Conservation (phyloP, 108 stramenopile genomes). For the Fragilaria crotonensis region DNA sequence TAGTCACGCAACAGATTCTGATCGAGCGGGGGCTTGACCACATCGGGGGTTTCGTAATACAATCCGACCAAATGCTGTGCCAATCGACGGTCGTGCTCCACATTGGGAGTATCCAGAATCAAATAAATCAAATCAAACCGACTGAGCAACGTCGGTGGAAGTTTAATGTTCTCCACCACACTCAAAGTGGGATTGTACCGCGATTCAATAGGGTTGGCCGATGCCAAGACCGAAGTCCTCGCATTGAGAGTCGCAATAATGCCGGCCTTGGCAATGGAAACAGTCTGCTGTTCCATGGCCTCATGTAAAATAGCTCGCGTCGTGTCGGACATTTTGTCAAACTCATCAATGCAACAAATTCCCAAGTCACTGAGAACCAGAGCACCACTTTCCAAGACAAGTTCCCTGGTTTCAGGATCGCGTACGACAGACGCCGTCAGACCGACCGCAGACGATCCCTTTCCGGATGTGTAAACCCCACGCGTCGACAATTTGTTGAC, state of each 20-base stretch:
- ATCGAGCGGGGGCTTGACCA: conserved; percentile 70
- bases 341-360: conserved; percentile 95
- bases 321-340: conserved; percentile 98
- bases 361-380: conserved; percentile 96
- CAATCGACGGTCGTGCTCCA: conserved; percentile 80
- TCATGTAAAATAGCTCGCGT: conserved; percentile 98
- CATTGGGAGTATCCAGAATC: conserved; percentile 89
- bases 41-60: conserved; percentile 79
- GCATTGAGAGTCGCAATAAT: conserved; percentile 98
- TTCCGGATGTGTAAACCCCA: conserved; percentile 98
- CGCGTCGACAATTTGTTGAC: conserved; percentile 95
- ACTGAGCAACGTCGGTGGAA: conserved; percentile 96
- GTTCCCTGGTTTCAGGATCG: conserved; percentile 96
- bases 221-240: conserved; percentile 94
- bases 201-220: conserved; percentile 96
- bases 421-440: conserved; percentile 97
- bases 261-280: conserved; percentile 97
- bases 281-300: conserved; percentile 99
- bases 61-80: conserved; percentile 88
- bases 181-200: conserved; percentile 94
- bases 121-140: conserved; percentile 99
- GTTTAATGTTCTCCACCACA: conserved; percentile 98
- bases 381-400: conserved; percentile 97
- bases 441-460: conserved; percentile 96
- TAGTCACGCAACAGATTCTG: conserved; percentile 84